Evolutionary conservation across 2,329 filamentous ascomycete genomes (phyloP), one percentile per base, ranked within the genome.

Genomic region (Penicillium sp.): DNA sequence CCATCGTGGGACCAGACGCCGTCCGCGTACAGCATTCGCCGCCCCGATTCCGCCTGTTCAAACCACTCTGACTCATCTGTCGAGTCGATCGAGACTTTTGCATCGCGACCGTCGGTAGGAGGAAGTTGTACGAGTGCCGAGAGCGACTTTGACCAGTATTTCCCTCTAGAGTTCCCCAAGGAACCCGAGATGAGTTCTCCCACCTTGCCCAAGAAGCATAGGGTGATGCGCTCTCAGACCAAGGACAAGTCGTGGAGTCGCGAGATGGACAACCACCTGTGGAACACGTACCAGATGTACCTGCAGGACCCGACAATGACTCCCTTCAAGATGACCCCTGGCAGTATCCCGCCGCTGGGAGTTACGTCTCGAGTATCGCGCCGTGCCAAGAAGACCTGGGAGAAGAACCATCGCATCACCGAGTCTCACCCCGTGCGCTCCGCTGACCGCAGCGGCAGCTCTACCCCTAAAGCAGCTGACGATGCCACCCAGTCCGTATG

Each of bases 281-380:
- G 84, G 83, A 80, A 83, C 64, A 84, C 81, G 8, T 87, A 85
- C 68, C 81, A 85, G 71, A 75, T 78, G 47, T 86, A 85, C 64
- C 72, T 86, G n/a, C 81, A 84, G 55, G 83, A 86, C 65, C 84
- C 84, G 18, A 83, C 80, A 3, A 78, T 86, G 43, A 87, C 84
- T 1, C 84, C 84, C 0, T 86, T 86, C 75, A 86, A 86, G 63
- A 84, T 82, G 71, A 76, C 85, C 1, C 84, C 83, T 2, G 83
- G 84, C 44, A 83, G 80, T 39, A 76, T 81, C 30, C 84, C 84
- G 33, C 84, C 84, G 10, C 77, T 86, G 46, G 84, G 84, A 16
- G 81, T 86, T 24, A 86, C 83, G 57, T 79, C 83, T 61, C 80
- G 82, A 50, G 83, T 87, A 31, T 81, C 83, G 4, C 76, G 82